These are phyloP conservation scores for Penicillium sp. DNA, from an alignment of 2,329 filamentous ascomycete species.

Conservation along the genomic window DNA sequence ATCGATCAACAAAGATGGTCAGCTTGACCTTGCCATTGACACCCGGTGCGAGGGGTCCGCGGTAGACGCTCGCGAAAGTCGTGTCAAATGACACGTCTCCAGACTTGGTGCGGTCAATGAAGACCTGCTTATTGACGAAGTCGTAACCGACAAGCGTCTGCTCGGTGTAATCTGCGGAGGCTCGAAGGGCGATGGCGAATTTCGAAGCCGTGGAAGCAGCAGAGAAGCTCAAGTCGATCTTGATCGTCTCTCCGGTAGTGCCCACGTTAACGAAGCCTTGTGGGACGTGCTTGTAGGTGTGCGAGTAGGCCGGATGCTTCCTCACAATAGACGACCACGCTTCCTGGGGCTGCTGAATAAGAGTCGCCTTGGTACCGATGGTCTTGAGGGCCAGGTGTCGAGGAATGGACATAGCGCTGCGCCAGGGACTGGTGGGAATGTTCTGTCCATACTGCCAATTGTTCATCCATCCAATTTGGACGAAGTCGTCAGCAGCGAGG, in stretches of 20 bases:
- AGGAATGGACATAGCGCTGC: slow-evolving; percentile 33
- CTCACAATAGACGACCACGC: slow-evolving; percentile 12
- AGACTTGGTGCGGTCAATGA: slow-evolving; percentile 7
- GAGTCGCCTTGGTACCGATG: slow-evolving; percentile 10
- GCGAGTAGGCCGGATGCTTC: not conserved
- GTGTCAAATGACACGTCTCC: slow-evolving; percentile 3
- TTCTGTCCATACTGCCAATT: slow-evolving; percentile 33
- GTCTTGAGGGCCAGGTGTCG: slow-evolving; percentile 26
- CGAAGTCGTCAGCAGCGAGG: slow-evolving; percentile 18
- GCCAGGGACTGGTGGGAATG: slow-evolving; percentile 32
- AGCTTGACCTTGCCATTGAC: slow-evolving; percentile 21
- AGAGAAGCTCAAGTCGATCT: slow-evolving; percentile 5
- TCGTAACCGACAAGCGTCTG: slow-evolving; percentile 6
- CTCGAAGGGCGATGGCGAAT: not conserved
- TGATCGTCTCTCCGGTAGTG: slow-evolving; percentile 2
- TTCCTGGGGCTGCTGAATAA: slow-evolving; percentile 23
- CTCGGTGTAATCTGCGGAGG: not conserved
- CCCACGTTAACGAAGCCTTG: not conserved
- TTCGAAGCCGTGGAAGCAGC: not conserved
- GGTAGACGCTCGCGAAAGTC: slow-evolving; percentile 5
- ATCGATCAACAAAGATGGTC: slow-evolving; percentile 31
- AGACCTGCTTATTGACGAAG: slow-evolving; percentile 2
- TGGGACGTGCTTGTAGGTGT: not conserved
- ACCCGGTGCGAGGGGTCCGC: not conserved
- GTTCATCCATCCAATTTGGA: slow-evolving; percentile 34